Evolutionary conservation across 2,329 filamentous ascomycete genomes (phyloP), one percentile per base, ranked within the genome.

Genomic region (Sclerotinia trifoliorum): DNA sequence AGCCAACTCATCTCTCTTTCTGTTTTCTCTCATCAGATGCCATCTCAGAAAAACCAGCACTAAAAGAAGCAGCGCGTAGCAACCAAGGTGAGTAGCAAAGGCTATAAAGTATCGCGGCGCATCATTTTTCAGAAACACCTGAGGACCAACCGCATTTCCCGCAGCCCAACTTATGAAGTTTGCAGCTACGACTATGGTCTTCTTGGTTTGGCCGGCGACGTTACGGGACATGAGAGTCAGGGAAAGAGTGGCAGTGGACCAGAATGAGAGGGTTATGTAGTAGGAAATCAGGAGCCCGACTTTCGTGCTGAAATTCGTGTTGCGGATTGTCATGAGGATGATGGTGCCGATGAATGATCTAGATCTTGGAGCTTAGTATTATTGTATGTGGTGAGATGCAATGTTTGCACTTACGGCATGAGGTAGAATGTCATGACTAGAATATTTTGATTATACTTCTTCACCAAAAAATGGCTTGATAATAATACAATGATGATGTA

Each of bases 231-330:
- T 82, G 78, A 92, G 84, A 19, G 87, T 88, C 73, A 92, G 83
- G 10, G 84, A 81, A 17, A 92, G 80, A 1, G 87, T 90, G 74
- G 90, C 86, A 0, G 89, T 89, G 0, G 90, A 88, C 90, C 90
- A 93, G 83, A 93, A 93, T 6, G 88, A 91, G 24, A 92, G 83
- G 0, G 87, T 89, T 70, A 93, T 89, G 79, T 93, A 93, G 81
- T 93, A 93, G 74, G 83, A 85, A 74, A 93, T 85, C 19, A 93
- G 80, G 0, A 93, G 82, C 7, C 90, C 90, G 39, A 88, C 83
- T 78, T 89, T 84, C 49, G 86, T 87, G 11, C 83, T 78, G 48
- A 82, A 81, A 55, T 81, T 85, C 8, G 82, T 81, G 72, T 89
- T 88, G 29, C 84, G 78, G 10, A 93, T 83, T 0, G 86, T 89